Conservation (phyloP, 495 filamentous ascomycete genomes). For the Hypomontagnella submonticulosa region DNA sequence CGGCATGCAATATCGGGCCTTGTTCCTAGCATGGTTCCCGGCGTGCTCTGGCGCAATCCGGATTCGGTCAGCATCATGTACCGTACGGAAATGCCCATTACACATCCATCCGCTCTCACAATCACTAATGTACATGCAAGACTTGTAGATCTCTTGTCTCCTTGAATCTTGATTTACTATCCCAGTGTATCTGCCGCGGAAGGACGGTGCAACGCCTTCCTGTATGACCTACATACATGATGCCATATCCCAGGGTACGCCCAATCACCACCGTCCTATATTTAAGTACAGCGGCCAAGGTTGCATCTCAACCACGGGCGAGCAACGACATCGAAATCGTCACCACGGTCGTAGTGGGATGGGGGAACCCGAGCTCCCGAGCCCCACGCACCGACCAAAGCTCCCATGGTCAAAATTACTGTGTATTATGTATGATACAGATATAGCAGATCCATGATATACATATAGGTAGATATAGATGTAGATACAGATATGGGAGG, state of each 20-base stretch:
- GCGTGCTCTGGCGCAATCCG: constrained; percentile 40
- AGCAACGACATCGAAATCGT: constrained; percentile 38
- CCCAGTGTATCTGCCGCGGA: constrained; percentile 40
- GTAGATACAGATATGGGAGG: constrained; percentile 1
- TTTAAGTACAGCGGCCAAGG: constrained; percentile 33
- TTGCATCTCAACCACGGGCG: constrained; percentile 37
- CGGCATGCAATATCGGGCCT: constrained; percentile 46
- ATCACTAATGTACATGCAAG: constrained; percentile 37
- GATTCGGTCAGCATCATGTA: constrained; percentile 43
- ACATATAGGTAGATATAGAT: constrained; percentile 8
- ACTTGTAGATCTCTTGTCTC: constrained; percentile 41
- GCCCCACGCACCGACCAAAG: constrained; percentile 29
- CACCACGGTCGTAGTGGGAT: constrained; percentile 35
- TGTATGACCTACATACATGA: constrained; percentile 48
- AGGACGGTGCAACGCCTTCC: constrained; percentile 38
- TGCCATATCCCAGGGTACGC: constrained; percentile 34
- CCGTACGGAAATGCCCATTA: constrained; percentile 32
- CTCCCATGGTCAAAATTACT: constrained; percentile 12
- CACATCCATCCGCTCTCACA: constrained; percentile 36
- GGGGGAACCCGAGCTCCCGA: constrained; percentile 39
- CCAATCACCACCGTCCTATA: constrained; percentile 35
- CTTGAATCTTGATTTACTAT: constrained; percentile 41
- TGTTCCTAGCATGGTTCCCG: constrained; percentile 44
- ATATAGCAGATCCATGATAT: constrained; percentile 9
- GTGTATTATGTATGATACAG: constrained; percentile 5